These are phyloP conservation scores for Chalaropsis ovoidea DNA, from an alignment of 2,329 filamentous ascomycete genomes.

Conservation along the genomic window DNA sequence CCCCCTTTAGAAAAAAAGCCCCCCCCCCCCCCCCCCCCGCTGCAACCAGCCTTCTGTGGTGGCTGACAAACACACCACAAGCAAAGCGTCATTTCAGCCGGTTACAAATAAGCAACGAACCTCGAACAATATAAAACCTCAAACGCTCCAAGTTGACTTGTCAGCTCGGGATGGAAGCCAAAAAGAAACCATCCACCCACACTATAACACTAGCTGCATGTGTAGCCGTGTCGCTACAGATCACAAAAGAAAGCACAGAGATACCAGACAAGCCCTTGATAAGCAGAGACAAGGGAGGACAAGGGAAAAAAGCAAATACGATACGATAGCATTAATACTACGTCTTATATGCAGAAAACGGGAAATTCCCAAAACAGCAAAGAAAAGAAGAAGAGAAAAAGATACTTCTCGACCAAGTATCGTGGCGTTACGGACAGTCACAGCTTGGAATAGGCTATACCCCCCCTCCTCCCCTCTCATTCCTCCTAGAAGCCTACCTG, in stretches of 20 bases:
- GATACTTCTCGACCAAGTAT: constrained; percentile 1
- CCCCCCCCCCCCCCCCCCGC: too few species aligned
- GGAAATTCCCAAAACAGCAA: constrained; percentile 9
- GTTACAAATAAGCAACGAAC: background rate
- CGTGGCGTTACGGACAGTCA: background rate
- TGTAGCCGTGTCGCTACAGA: background rate
- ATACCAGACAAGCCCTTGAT: background rate
- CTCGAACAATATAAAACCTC: background rate
- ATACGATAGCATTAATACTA: background rate
- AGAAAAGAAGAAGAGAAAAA: background rate
- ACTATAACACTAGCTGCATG: background rate
- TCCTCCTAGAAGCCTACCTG: background rate
- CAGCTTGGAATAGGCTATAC: background rate
- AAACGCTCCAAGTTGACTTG: background rate
- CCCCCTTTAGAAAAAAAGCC: too few species aligned
- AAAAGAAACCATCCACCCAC: background rate
- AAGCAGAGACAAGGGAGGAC: background rate
- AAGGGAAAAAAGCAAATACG: background rate
- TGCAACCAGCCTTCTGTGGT: background rate
- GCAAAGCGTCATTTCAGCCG: background rate
- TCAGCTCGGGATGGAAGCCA: background rate
- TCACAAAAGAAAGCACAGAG: background rate
- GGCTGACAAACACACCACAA: background rate
- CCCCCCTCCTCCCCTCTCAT: background rate
- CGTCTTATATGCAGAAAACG: constrained; percentile 4